Percentiles rank a stretch among this genome's conserved stretches.
Evolutionary conservation across 1,139 yeast species (phyloP).

Genomic region (Blastobotrys serpentis): DNA sequence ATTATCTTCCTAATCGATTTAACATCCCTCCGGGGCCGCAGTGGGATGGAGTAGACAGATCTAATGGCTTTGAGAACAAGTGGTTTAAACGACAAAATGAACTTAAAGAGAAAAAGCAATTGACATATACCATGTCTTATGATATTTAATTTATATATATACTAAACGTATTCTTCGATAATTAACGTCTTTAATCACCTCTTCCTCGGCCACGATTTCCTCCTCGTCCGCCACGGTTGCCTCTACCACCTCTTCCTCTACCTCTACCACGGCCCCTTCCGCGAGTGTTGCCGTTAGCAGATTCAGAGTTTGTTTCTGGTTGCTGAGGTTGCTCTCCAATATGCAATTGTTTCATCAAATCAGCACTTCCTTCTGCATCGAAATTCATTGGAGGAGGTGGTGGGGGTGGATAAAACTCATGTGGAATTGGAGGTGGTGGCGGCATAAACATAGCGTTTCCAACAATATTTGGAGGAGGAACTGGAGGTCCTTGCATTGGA

Average conservation of each 20-base stretch:
- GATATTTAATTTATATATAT: conserved; percentile 14
- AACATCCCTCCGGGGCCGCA: conserved; percentile 72
- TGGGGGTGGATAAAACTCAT: conserved; percentile 23
- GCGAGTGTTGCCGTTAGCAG: conserved; percentile 29
- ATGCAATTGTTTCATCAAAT: conserved; percentile 33
- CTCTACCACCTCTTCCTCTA: conserved; percentile 28
- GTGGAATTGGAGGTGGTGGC: conserved; percentile 27
- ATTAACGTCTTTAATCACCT: not conserved
- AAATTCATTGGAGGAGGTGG: conserved; percentile 25
- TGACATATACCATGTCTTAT: conserved; percentile 40
- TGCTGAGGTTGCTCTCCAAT: conserved; percentile 19
- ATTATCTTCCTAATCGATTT: conserved; percentile 68
- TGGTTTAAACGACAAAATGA: conserved; percentile 60
- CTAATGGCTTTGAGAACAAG: conserved; percentile 81
- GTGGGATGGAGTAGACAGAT: conserved; percentile 93
- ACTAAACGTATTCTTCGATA: not conserved
- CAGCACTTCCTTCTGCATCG: conserved; percentile 34
- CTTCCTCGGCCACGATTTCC: too few relatives aligned
- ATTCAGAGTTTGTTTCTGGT: conserved; percentile 11
- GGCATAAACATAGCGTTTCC: conserved; percentile 12
- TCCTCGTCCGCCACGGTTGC: conserved; percentile 22
- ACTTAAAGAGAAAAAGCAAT: conserved; percentile 38
- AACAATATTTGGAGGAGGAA: conserved; percentile 20
- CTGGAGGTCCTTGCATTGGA: conserved; percentile 32
- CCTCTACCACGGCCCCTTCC: conserved; percentile 36